Conservation (phyloP, 495 filamentous ascomycete species). For the Lindgomyces ingoldianus region DNA sequence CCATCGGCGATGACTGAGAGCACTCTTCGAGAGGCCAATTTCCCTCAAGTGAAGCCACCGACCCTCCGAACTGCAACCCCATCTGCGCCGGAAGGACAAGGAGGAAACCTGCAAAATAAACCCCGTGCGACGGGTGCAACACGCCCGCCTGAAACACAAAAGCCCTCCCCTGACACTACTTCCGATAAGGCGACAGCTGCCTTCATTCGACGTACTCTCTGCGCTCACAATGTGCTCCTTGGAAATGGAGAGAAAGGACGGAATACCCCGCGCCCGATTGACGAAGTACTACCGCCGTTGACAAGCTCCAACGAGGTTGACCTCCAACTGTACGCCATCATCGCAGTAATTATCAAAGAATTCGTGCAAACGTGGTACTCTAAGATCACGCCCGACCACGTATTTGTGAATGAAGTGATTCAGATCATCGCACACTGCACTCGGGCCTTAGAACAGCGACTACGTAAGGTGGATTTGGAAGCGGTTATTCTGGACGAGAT, state of each 20-base stretch:
- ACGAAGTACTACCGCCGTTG: conserved; percentile 83
- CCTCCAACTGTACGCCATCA: conserved; percentile 84
- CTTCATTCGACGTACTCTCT: conserved; percentile 68
- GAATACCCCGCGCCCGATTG: conserved; percentile 58
- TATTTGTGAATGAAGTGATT: conserved; percentile 81
- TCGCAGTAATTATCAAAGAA: conserved; percentile 84
- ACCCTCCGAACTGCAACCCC: conserved; percentile 10
- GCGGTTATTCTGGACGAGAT: conserved; percentile 85
- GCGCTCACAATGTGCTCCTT: conserved; percentile 51
- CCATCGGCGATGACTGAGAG: conserved; percentile 30
- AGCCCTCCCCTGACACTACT: conserved; percentile 44
- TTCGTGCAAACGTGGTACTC: conserved; percentile 91
- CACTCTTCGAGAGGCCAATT: conserved; percentile 16
- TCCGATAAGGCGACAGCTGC: conserved; percentile 60
- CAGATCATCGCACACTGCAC: conserved; percentile 89
- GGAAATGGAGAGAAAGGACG: conserved; percentile 38
- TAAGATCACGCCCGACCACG: conserved; percentile 85
- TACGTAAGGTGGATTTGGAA: conserved; percentile 79
- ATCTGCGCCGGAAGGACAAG: background rate
- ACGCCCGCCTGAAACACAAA: conserved; percentile 21
- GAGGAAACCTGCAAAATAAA: conserved; percentile 10
- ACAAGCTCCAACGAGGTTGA: conserved; percentile 93
- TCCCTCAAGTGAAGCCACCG: conserved; percentile 27
- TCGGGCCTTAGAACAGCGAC: conserved; percentile 76
- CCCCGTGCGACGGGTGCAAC: conserved; percentile 18